Evolutionary conservation across 345 rosid genomes (phyloP), one percentile per base, ranked within the genome.

Genomic region (Dovyalis caffra): DNA sequence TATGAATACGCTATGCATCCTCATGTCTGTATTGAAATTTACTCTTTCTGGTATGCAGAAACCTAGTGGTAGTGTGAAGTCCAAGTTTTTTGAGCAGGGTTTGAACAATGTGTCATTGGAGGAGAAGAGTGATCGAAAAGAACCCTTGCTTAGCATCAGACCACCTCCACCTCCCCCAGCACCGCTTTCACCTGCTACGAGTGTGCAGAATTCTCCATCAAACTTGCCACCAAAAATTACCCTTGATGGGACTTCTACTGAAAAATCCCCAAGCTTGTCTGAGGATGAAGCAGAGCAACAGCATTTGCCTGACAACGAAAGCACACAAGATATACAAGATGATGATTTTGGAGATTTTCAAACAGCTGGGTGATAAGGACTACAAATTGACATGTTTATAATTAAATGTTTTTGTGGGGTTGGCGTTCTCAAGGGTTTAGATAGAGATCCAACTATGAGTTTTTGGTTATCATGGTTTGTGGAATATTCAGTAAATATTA

Each of bases 311-410:
- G 83, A 73, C 45, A 80, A 79, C 18, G 78, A 62, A 82, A 83
- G 77, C 57, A 63, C 74, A 23, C 87, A 85, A 74, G 95, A 88
- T 37, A 72, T 51, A 71, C 86, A 79, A 3, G 99, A 96, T 68
- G 97, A 96, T 38, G 98, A 91, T 87, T 96, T 93, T 49, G 99
- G 99, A 23, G 99, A 96, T 80, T 96, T 96, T 83, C 99, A 96
- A 83, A 91, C 93, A 18, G 99, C 99, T 2, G 87, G 88, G 64
- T 88, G 76, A 81, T 25, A 6, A 3, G 25, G 62, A 56, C 65
- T 33, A 43, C 25, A 16, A 47, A 61, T 53, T 23, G 31, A 70
- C 38, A 34, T 62, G 20, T 32, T 68, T 28, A 31, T 53, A 3
- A 32, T 49, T 10, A 69, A 49, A 18, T 47, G 12, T 35, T 16